Evolutionary conservation across 2,329 filamentous ascomycete species (phyloP), one percentile per base, ranked within the genome.

Genomic region (Polytolypa hystricis): DNA sequence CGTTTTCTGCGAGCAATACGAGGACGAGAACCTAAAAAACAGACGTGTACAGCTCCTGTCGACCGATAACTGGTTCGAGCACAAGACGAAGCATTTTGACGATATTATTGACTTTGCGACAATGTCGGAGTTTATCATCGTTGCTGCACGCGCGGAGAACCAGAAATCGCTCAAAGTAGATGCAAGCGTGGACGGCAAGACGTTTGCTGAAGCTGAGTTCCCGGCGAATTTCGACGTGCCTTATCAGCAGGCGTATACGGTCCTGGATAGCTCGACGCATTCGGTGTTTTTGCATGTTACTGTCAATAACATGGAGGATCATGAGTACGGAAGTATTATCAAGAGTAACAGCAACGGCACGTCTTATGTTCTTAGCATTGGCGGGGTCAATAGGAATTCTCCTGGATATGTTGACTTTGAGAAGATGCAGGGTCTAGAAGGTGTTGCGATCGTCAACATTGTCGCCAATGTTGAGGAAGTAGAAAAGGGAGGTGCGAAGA

Each of bases 261-360:
- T 96, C 3, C 70, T 98, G 19, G 87, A 95, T 56, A 95, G 87
- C 60, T 91, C 85, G 1, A 94, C 86, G 0, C 89, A 96, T 58
- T 83, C 91, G 1, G 73, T 98, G 40, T 96, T 96, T 62, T 64
- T 98, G 40, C 93, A 96, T 53, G 89, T 96, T 31, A 86, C 82
- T 1, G 84, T 84, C 27, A 80, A 82, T 50, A 72, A 71, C 27
- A 65, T 66, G 3, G 56, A 67, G 34, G 79, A 76, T 12, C 74
- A 73, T 34, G 74, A 81, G 41, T 86, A 83, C 49, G 91, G 91
- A 25, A 81, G 81, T 16, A 84, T 98, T 48, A 77, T 98, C 61
- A 98, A 96, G 73, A 95, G 86, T 54, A 98, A 98, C 65, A 95
- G 86, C 50, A 96, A 98, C 54, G 91, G 91, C 37, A 98, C 91